These are phyloP conservation scores for Leonotis leonurus DNA, from an alignment of 257 asterid species.

Conservation along the genomic window DNA sequence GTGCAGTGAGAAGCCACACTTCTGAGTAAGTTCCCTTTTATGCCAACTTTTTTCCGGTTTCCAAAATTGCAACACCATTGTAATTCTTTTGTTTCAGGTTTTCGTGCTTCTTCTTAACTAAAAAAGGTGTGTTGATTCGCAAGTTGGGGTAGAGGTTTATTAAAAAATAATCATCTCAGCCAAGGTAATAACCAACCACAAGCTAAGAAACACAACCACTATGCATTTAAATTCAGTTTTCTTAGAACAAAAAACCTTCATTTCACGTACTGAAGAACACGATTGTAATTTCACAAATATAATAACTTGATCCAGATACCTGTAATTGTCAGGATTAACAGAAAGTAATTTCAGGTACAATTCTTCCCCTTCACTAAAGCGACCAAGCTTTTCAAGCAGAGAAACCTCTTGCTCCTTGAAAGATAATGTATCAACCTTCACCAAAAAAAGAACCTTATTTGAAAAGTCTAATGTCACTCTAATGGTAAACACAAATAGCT, in stretches of 20 bases:
- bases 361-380: conserved; percentile 70
- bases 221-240: not conserved
- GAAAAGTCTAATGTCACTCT: not conserved
- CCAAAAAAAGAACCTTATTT: conserved; percentile 18
- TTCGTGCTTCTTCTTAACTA: not conserved
- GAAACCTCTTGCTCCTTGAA: conserved; percentile 88
- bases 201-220: not conserved
- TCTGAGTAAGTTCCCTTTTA: not conserved
- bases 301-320: conserved; percentile 32
- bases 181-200: not conserved
- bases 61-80: too few relatives aligned
- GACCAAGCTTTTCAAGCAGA: conserved; percentile 78
- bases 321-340: conserved; percentile 91
- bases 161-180: not conserved
- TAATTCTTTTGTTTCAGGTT: too few relatives aligned
- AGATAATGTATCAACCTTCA: conserved; percentile 77
- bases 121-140: too few relatives aligned
- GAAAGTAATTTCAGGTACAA: conserved; percentile 67
- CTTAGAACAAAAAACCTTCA: not conserved
- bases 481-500: conserved; percentile 1
- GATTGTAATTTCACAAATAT: not conserved
- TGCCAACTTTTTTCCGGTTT: not conserved
- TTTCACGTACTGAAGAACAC: not conserved
- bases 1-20: not conserved
- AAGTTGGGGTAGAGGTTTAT: not conserved